Evolutionary conservation across 139 green algal species (phyloP).

Genomic region (Penium margaritaceum): DNA sequence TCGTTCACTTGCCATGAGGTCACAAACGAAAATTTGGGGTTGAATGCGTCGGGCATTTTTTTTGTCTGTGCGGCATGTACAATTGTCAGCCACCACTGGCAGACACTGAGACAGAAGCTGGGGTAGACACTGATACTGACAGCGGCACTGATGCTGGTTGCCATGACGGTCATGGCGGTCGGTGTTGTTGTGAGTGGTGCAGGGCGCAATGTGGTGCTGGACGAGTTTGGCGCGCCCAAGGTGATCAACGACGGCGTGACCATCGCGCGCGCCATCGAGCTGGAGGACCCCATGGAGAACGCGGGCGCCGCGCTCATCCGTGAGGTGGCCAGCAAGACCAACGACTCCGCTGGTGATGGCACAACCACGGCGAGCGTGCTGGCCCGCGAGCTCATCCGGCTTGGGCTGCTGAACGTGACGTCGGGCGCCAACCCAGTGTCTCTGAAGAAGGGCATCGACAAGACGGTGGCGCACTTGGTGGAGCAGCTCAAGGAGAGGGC

Average conservation of each 20-base stretch:
- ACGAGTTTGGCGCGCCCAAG: slow-evolving; percentile 88
- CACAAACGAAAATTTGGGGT: too few species aligned
- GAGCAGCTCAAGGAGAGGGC: slow-evolving; percentile 73
- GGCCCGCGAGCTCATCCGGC: slow-evolving; percentile 90
- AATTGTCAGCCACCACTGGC: slow-evolving; percentile 1
- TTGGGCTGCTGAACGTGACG: slow-evolving; percentile 63
- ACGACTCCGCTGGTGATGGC: slow-evolving; percentile 90
- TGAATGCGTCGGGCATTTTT: too few species aligned
- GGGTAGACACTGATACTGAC: too few species aligned
- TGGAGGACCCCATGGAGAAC: slow-evolving; percentile 88
- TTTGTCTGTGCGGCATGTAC: too few species aligned
- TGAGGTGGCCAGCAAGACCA: slow-evolving; percentile 89
- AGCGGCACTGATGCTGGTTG: too few species aligned
- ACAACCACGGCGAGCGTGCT: slow-evolving; percentile 94
- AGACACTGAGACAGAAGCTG: too few species aligned
- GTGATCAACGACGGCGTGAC: slow-evolving; percentile 98
- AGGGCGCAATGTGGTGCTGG: slow-evolving; percentile 94
- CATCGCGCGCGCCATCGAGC: slow-evolving; percentile 91
- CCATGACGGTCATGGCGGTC: too few species aligned
- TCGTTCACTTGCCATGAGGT: too few species aligned
- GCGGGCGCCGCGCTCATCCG: slow-evolving; percentile 94
- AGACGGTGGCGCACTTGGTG: slow-evolving; percentile 77
- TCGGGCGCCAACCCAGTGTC: slow-evolving; percentile 85
- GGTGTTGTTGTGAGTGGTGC: slow-evolving; percentile 9
- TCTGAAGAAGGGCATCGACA: slow-evolving; percentile 95